phyloP scores from a whole-genome alignment of 2,329 filamentous ascomycete species.

The Ilyonectria robusta region DNA sequence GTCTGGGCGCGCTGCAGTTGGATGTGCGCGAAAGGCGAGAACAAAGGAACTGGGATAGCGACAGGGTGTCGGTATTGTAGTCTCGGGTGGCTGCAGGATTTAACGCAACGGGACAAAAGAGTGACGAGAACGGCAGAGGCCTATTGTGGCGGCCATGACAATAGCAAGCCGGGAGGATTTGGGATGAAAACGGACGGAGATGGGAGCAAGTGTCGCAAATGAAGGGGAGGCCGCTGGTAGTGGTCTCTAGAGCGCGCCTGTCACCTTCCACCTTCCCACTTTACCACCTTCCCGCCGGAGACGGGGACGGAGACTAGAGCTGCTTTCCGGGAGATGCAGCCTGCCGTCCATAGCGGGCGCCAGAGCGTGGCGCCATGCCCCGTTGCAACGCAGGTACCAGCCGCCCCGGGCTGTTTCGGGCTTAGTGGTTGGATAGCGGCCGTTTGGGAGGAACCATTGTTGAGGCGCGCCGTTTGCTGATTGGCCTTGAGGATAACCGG shows the following conservation, averaged over 20 bases:
- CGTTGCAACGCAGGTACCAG: slow-evolving; percentile 40
- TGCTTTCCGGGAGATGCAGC: slow-evolving; percentile 34
- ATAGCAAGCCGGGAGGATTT: slow-evolving; percentile 23
- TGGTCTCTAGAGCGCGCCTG: slow-evolving; percentile 5
- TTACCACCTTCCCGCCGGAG: slow-evolving; percentile 34
- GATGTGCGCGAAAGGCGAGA: background rate
- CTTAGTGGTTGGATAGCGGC: slow-evolving; percentile 25
- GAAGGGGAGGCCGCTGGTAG: slow-evolving; percentile 14
- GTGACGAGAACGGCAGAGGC: slow-evolving; percentile 32
- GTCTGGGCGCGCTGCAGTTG: background rate
- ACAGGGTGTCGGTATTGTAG: slow-evolving; percentile 34
- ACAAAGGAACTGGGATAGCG: slow-evolving; percentile 17
- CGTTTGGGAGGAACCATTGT: slow-evolving; percentile 26
- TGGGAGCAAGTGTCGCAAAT: slow-evolving; percentile 30
- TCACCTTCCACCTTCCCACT: slow-evolving; percentile 1
- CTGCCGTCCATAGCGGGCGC: slow-evolving; percentile 13
- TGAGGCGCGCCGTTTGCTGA: background rate
- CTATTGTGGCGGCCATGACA: slow-evolving; percentile 32
- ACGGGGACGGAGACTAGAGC: slow-evolving; percentile 25
- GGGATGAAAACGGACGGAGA: slow-evolving; percentile 39
- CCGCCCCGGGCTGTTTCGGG: slow-evolving; percentile 34
- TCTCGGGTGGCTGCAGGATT: slow-evolving; percentile 13
- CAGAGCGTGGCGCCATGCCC: slow-evolving; percentile 37
- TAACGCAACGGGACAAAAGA: slow-evolving; percentile 42
- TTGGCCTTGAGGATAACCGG: background rate